Conservation (phyloP, 352 stramenopile genomes). For the Phytophthora capsici region DNA sequence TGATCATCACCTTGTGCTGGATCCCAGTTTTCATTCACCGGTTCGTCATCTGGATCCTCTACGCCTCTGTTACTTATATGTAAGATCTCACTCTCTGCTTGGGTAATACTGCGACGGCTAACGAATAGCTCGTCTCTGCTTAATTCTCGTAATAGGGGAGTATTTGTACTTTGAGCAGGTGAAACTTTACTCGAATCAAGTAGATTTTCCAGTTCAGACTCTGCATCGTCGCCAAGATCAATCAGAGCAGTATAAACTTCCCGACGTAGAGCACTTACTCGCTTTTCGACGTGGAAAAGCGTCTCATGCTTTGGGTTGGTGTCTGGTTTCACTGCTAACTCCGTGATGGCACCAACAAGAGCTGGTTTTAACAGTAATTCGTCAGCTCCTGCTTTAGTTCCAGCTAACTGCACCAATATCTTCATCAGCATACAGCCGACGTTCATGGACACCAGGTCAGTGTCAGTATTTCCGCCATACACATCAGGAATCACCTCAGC, state of each 20-base stretch:
- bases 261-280: slow-evolving; percentile 48
- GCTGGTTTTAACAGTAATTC: slow-evolving; percentile 20
- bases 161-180: not conserved
- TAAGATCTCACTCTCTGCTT: not conserved
- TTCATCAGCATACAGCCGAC: slow-evolving; percentile 32
- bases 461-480: not conserved
- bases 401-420: slow-evolving; percentile 26
- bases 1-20: slow-evolving; percentile 15
- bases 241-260: slow-evolving; percentile 54
- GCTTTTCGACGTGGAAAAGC: slow-evolving; percentile 43
- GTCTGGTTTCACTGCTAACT: slow-evolving; percentile 28
- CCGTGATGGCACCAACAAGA: slow-evolving; percentile 20
- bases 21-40: slow-evolving; percentile 20
- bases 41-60: slow-evolving; percentile 11
- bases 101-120: slow-evolving; percentile 7
- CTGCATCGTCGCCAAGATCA: slow-evolving; percentile 39
- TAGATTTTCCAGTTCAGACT: slow-evolving; percentile 29
- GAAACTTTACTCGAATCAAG: slow-evolving; percentile 5
- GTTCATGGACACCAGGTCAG: slow-evolving; percentile 10
- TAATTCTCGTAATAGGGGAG: not conserved
- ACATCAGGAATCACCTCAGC: slow-evolving; percentile 24
- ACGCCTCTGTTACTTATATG: not conserved
- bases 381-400: slow-evolving; percentile 6
- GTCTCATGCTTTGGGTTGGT: slow-evolving; percentile 36
- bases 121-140: slow-evolving; percentile 2